Evolutionary conservation across 768 basidiomycete species (phyloP).

Genomic region (Tremella yokohamensis): DNA sequence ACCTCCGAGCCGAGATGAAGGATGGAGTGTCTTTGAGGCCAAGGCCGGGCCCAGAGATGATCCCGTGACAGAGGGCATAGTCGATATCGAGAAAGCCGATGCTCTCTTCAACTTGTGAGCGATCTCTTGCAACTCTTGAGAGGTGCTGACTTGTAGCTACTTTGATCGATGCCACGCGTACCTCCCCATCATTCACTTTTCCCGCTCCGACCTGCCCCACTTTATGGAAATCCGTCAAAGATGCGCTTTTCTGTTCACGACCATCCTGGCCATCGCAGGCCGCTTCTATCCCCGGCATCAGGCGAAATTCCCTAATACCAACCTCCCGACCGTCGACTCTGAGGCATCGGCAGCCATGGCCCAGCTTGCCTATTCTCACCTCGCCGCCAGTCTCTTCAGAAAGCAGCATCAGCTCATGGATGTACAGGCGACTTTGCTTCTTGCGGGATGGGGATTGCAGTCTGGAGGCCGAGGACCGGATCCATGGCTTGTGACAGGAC

Average conservation of each 20-base stretch:
- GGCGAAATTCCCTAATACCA: neutral
- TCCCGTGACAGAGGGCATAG: conserved; percentile 14
- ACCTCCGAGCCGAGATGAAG: conserved; percentile 12
- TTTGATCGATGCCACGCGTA: conserved; percentile 20
- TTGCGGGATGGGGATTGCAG: conserved; percentile 38
- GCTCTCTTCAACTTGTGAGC: conserved; percentile 25
- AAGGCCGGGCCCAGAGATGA: conserved; percentile 21
- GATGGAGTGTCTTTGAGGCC: conserved; percentile 12
- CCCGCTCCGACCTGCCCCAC: neutral
- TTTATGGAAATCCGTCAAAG: conserved; percentile 11
- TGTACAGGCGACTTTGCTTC: conserved; percentile 35
- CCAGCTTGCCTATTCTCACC: conserved; percentile 33
- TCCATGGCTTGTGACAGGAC: conserved; percentile 39
- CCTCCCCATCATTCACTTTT: conserved; percentile 20
- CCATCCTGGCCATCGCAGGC: conserved; percentile 24
- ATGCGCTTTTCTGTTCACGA: conserved; percentile 22
- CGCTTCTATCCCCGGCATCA: conserved; percentile 17
- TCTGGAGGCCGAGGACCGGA: conserved; percentile 36
- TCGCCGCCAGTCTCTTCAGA: conserved; percentile 28
- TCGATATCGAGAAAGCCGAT: conserved; percentile 12
- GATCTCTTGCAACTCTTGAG: neutral
- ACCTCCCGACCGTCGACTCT: neutral
- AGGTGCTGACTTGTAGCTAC: conserved; percentile 10
- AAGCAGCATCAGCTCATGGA: conserved; percentile 39
- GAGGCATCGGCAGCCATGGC: conserved; percentile 11